Evolutionary conservation across 306 rosid species (phyloP), one percentile per base, ranked within the genome.

Genomic region (Coriaria nepalensis): DNA sequence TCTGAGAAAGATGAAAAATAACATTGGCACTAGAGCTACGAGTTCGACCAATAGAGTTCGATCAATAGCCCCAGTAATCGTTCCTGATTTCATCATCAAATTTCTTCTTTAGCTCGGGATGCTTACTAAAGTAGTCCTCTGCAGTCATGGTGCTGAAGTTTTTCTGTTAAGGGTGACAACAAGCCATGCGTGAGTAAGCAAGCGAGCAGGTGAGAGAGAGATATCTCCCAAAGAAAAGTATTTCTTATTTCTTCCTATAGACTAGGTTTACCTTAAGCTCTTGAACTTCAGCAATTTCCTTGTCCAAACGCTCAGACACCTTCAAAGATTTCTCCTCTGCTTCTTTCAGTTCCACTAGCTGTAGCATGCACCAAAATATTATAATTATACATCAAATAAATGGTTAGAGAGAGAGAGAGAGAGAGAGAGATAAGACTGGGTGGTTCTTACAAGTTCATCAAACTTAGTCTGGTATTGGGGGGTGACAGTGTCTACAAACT

Each of bases 21-120:
- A 20, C 29, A 20, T 20, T 20, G 29, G 29, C 3, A 3, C 29
- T 20, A 20, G 29, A 20, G 29, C 29, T 1, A 20, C 29, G 29
- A 20, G 29, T 20, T 20, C 2, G 44, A 38, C 33, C 76, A 86
- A 75, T 92, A 92, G 58, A n/a, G n/a, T n/a, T 20, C 2, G 44
- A 38, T 36, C 76, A 86, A 75, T 92, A 92, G 58, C 96, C 99
- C 93, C 94, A 92, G 78, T 78, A 8, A 61, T 82, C 94, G 35
- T 92, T 82, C 52, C 93, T 75, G 65, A 92, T 92, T 72, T 92
- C 99, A 37, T 86, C 96, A 35, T 92, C 99, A 10, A 86, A 92
- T 57, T 82, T 86, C 77, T 82, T 73, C 81, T 61, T 86, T 67
- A 92, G 74, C 68, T 92, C 96, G 7, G 96, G 96, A 70, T 86